These are phyloP conservation scores for Metschnikowia koreensis DNA, from an alignment of 805 yeast species.

Conservation along the genomic window DNA sequence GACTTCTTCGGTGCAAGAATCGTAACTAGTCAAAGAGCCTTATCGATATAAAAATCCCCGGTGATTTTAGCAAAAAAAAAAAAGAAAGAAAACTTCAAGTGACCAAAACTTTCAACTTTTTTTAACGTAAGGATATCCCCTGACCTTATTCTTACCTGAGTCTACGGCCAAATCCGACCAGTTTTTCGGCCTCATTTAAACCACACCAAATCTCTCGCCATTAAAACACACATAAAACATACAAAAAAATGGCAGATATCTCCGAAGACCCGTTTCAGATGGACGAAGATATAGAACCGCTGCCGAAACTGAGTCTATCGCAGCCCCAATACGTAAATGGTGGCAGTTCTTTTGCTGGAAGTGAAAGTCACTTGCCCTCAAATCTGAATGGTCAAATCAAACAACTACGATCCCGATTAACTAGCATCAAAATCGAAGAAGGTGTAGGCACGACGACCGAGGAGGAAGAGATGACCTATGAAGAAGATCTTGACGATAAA, in stretches of 20 bases:
- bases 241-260: slow-evolving; percentile 26
- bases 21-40: neutral
- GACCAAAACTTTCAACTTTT: too few relatives aligned
- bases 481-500: slow-evolving; percentile 43
- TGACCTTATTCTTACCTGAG: too few relatives aligned
- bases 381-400: neutral
- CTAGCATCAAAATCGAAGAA: slow-evolving; percentile 26
- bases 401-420: slow-evolving; percentile 34
- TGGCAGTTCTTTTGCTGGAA: neutral
- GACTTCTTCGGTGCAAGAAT: neutral
- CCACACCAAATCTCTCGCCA: neutral
- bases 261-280: slow-evolving; percentile 43
- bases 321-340: neutral
- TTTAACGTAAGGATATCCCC: too few relatives aligned
- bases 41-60: too few relatives aligned
- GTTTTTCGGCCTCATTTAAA: too few relatives aligned
- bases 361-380: slow-evolving; percentile 6
- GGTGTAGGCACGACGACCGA: slow-evolving; percentile 29
- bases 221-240: too few relatives aligned
- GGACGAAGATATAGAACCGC: slow-evolving; percentile 38
- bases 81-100: too few relatives aligned
- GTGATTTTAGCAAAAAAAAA: too few relatives aligned
- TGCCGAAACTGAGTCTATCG: neutral
- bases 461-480: slow-evolving; percentile 28
- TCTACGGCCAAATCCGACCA: too few relatives aligned